phyloP scores from a whole-genome alignment of 2,329 filamentous ascomycete species.

The Paracorniculantispora psalliotae region DNA sequence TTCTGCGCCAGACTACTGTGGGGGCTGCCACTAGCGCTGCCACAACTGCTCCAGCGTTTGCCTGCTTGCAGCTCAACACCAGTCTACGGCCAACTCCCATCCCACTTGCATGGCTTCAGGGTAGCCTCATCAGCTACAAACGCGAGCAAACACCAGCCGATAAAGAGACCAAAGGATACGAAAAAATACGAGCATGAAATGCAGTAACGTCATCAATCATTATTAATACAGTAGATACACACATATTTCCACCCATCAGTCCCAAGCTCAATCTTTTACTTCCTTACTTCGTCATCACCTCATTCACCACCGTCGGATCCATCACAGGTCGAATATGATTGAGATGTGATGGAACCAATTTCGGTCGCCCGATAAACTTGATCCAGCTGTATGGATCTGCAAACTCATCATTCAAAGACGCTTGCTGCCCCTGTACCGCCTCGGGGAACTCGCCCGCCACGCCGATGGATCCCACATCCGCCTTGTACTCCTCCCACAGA shows the following conservation, averaged over 20 bases:
- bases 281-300: background rate
- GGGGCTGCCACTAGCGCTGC: background rate
- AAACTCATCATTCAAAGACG: conserved; percentile 8
- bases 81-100: background rate
- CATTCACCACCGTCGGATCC: background rate
- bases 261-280: background rate
- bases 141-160: background rate
- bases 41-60: background rate
- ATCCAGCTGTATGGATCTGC: conserved; percentile 13
- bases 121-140: background rate
- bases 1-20: background rate
- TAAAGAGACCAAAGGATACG: background rate
- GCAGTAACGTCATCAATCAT: background rate
- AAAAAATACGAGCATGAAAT: background rate
- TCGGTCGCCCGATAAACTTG: conserved; percentile 9
- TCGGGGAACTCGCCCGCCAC: conserved; percentile 13
- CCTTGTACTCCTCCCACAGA: conserved; percentile 30
- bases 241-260: too few relatives aligned
- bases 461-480: conserved; percentile 9
- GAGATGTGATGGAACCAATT: conserved; percentile 1
- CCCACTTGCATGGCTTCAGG: background rate
- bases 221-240: background rate
- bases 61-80: background rate
- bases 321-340: conserved; percentile 6
- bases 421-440: conserved; percentile 10